A percentile compares a stretch with the other conserved stretches of the same genome.
phyloP scores from a whole-genome alignment of 352 stramenopile genomes.

The Peronosclerospora sorghi region DNA sequence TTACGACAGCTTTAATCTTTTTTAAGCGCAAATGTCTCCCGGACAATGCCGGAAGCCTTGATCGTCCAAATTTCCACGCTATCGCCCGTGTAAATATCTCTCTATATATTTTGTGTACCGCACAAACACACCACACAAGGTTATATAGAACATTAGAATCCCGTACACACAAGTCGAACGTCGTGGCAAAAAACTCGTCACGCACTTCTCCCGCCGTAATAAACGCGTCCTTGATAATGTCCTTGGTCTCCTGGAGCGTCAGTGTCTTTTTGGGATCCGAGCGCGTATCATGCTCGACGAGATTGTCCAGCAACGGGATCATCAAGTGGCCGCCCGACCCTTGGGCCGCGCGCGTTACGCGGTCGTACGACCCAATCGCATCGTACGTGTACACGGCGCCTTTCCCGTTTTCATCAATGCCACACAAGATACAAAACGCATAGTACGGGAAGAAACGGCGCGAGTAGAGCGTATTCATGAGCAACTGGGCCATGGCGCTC shows the following conservation, averaged over 20 bases:
- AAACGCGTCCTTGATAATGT: constrained; percentile 99
- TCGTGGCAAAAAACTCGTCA: too few species aligned
- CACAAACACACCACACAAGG: constrained; percentile 1
- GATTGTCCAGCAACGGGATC: constrained; percentile 97
- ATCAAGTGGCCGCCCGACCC: constrained; percentile 93
- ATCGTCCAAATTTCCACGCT: constrained; percentile 96
- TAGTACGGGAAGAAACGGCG: constrained; percentile 99
- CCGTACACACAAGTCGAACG: neutral
- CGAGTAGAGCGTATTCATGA: constrained; percentile 97
- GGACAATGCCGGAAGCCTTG: constrained; percentile 86
- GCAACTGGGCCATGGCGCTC: constrained; percentile 90
- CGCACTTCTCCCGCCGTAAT: constrained; percentile 91
- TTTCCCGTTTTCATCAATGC: constrained; percentile 94
- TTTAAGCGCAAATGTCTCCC: constrained; percentile 91
- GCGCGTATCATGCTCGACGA: constrained; percentile 88
- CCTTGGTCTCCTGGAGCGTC: constrained; percentile 88
- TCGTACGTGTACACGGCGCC: constrained; percentile 98
- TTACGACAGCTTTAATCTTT: constrained; percentile 74
- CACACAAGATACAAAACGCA: constrained; percentile 95
- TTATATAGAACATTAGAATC: constrained; percentile 3
- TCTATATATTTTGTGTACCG: too few species aligned
- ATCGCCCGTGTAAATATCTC: constrained; percentile 99
- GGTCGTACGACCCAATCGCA: constrained; percentile 89
- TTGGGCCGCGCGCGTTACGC: constrained; percentile 60
- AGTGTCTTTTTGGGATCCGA: constrained; percentile 88